phyloP scores from a whole-genome alignment of 495 filamentous ascomycete genomes.

The Halenospora varia region DNA sequence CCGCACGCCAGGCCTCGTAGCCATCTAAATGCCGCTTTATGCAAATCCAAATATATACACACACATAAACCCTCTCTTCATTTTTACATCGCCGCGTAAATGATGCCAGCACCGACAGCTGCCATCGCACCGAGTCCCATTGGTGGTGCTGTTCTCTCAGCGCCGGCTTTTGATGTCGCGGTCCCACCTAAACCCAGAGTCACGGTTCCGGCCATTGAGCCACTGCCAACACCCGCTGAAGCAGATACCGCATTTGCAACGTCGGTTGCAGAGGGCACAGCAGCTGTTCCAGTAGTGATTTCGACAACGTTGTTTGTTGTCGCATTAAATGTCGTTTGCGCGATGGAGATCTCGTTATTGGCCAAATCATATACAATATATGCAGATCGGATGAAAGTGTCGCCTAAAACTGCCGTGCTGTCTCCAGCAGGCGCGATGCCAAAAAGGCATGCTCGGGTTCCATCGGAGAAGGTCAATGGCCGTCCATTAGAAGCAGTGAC shows the following conservation, averaged over 20 bases:
- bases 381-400: conserved; percentile 88
- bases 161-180: conserved; percentile 14
- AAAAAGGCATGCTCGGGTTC: conserved; percentile 61
- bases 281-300: conserved; percentile 59
- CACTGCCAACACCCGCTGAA: conserved; percentile 30
- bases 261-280: conserved; percentile 66
- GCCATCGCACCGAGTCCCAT: conserved; percentile 17
- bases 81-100: conserved; percentile 23
- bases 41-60: neutral
- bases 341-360: conserved; percentile 85
- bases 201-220: neutral
- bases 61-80: neutral
- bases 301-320: conserved; percentile 61
- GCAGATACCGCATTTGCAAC: conserved; percentile 63
- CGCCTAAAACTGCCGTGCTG: conserved; percentile 72
- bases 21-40: conserved; percentile 13
- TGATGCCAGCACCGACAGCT: conserved; percentile 16
- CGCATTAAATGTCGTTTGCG: conserved; percentile 79
- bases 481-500: conserved; percentile 43
- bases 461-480: conserved; percentile 56
- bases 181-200: neutral
- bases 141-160: conserved; percentile 12
- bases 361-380: conserved; percentile 90
- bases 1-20: neutral
- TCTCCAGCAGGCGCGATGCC: conserved; percentile 68